Evolutionary conservation across 257 asterid species (phyloP).

Genomic region (Solanum chiquidenum): DNA sequence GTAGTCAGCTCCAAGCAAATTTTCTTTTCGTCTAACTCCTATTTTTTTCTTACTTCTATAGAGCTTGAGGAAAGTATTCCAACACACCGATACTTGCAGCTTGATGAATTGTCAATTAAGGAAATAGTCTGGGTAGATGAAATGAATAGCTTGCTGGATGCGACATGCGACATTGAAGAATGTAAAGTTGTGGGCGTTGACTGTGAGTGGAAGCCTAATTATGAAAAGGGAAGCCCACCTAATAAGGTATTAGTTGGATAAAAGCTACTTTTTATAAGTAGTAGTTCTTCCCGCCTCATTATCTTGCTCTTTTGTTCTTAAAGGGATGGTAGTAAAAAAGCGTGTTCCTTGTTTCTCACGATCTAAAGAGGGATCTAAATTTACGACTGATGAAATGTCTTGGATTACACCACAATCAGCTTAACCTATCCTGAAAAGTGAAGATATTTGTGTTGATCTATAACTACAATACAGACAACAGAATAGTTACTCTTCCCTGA

Average conservation of each 20-base stretch:
- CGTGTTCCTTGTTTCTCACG: neutral
- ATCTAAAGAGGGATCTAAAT: neutral
- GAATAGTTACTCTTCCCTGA: neutral
- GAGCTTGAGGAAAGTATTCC: slow-evolving; percentile 37
- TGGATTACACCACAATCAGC: neutral
- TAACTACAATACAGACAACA: neutral
- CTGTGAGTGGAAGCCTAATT: slow-evolving; percentile 96
- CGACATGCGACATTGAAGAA: slow-evolving; percentile 52
- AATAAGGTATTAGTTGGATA: slow-evolving; percentile 46
- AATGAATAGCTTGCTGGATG: slow-evolving; percentile 37
- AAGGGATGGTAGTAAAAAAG: neutral
- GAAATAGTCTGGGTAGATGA: slow-evolving; percentile 86
- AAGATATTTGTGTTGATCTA: neutral
- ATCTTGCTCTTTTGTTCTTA: neutral
- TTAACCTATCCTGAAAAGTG: neutral
- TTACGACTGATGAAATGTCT: neutral
- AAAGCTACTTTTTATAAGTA: neutral
- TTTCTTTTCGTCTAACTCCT: neutral
- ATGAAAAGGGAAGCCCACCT: slow-evolving; percentile 62
- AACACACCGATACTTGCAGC: slow-evolving; percentile 50
- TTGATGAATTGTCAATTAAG: slow-evolving; percentile 56
- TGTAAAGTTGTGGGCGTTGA: slow-evolving; percentile 86
- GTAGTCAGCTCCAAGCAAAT: neutral
- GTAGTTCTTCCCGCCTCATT: neutral
- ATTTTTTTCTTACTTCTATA: slow-evolving; percentile 14